Evolutionary conservation across 352 stramenopile species (phyloP).

Genomic region (Plasmopara halstedii): DNA sequence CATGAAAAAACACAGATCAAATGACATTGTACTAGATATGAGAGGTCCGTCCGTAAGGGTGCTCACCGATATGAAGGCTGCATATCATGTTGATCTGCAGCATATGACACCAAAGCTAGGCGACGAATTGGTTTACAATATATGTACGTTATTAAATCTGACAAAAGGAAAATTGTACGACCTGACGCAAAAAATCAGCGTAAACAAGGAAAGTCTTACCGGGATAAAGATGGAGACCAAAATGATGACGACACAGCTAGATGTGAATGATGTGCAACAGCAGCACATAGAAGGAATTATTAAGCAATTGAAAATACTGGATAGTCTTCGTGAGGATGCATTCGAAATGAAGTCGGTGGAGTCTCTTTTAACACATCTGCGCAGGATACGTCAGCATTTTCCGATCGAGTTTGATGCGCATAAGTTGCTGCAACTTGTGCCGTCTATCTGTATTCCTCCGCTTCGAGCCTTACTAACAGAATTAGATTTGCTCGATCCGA

Average conservation of each 20-base stretch:
- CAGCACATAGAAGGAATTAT: constrained; percentile 42
- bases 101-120: constrained; percentile 65
- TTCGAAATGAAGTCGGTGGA: constrained; percentile 35
- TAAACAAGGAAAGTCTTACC: constrained; percentile 34
- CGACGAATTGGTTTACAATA: constrained; percentile 89
- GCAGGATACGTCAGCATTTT: constrained; percentile 34
- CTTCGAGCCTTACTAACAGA: constrained; percentile 41
- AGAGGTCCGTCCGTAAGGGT: constrained; percentile 75
- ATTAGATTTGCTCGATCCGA: constrained; percentile 33
- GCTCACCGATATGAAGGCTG: constrained; percentile 52
- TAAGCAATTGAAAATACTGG: constrained; percentile 34
- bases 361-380: constrained; percentile 34
- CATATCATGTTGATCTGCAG: constrained; percentile 45
- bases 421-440: constrained; percentile 59
- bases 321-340: constrained; percentile 20
- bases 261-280: constrained; percentile 47
- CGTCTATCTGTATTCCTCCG: constrained; percentile 54
- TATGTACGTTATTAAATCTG: constrained; percentile 82
- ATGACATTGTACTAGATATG: constrained; percentile 85
- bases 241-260: constrained; percentile 53
- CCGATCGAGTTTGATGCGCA: constrained; percentile 70
- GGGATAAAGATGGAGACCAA: constrained; percentile 60
- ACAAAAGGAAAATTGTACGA: constrained; percentile 73
- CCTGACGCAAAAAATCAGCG: constrained; percentile 60
- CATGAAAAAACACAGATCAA: constrained; percentile 36